phyloP scores from a whole-genome alignment of 2,329 filamentous ascomycete genomes.

The Esteya vermicola region DNA sequence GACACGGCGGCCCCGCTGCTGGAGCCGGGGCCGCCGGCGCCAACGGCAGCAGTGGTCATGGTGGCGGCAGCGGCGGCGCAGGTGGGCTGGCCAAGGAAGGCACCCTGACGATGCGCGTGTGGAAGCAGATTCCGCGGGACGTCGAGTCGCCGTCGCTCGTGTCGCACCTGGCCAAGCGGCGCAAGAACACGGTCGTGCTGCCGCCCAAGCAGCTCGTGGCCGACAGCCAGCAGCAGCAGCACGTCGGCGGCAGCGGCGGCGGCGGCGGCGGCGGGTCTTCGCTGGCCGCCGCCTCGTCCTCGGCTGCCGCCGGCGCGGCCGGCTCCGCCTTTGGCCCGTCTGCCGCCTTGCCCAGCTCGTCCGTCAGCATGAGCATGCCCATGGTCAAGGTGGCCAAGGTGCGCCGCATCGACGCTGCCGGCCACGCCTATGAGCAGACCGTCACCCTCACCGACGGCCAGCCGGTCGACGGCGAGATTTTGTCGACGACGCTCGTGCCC shows the following conservation, averaged over 20 bases:
- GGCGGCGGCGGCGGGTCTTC: too few species aligned
- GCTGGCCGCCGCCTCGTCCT: not conserved
- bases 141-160: constrained; percentile 35
- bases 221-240: constrained; percentile 16
- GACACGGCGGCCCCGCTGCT: not conserved
- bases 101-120: constrained; percentile 37
- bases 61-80: not conserved
- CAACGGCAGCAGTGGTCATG: too few species aligned
- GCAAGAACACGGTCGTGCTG: constrained; percentile 45
- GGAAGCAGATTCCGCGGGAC: constrained; percentile 48
- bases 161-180: constrained; percentile 45
- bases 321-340: too few species aligned
- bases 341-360: too few species aligned
- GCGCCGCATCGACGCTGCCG: constrained; percentile 60
- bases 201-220: constrained; percentile 28
- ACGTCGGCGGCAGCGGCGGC: too few species aligned
- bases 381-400: constrained; percentile 69
- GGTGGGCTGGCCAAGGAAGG: constrained; percentile 16
- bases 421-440: constrained; percentile 74
- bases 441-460: constrained; percentile 71
- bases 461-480: constrained; percentile 66
- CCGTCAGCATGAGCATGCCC: constrained; percentile 35
- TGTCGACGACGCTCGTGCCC: constrained; percentile 42
- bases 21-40: too few species aligned
- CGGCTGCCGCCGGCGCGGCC: constrained; percentile 2